Evolutionary conservation across 768 basidiomycete species (phyloP), one percentile per base, ranked within the genome.

Genomic region (Mycena floridula): DNA sequence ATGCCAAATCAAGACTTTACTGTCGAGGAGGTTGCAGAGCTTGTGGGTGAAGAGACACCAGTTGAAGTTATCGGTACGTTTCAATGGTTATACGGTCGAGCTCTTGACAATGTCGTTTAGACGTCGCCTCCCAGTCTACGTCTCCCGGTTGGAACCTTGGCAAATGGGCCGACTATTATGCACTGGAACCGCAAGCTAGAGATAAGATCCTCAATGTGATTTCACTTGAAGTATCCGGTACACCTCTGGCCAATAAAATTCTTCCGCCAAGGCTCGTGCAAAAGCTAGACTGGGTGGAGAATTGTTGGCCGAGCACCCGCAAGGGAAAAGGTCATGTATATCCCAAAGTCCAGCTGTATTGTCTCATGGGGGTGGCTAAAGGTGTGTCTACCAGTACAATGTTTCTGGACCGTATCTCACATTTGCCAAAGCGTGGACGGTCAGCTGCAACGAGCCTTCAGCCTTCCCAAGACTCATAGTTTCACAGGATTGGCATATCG

Each of bases 231-330:
- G 84, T 98, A 21, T 89, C 89, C 2, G 90, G 89, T 6, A 92
- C 90, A 3, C 68, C 77, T 41, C 72, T 98, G 6, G 85, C 84
- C 7, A 79, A 88, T 51, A 73, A 75, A 59, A 81, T 99, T 20
- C 64, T 81, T 3, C 92, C 93, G 3, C 95, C 95, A 2, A 77
- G 79, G 48, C 62, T 97, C 20, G 87, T 89, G 27, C 74, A 88
- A 42, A 89, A 97, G 45, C 61, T 97, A 51, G 96, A 97, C 56
- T 99, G 95, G 95, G 95, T 97, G 5, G 92, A 96, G 59, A 88
- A 85, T 48, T 89, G 83, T 61, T 99, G 95, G 95, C 93, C 93
- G 0, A 74, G 73, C 45, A 80, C 79, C 38, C 77, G 80, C 54
- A 85, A 81, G 60, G 81, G 81, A 27, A 79, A 79, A 53, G 81